A percentile compares a stretch with the other conserved stretches of the same genome.
Conservation (phyloP, 805 yeast genomes). For the Candida sithepensis region DNA sequence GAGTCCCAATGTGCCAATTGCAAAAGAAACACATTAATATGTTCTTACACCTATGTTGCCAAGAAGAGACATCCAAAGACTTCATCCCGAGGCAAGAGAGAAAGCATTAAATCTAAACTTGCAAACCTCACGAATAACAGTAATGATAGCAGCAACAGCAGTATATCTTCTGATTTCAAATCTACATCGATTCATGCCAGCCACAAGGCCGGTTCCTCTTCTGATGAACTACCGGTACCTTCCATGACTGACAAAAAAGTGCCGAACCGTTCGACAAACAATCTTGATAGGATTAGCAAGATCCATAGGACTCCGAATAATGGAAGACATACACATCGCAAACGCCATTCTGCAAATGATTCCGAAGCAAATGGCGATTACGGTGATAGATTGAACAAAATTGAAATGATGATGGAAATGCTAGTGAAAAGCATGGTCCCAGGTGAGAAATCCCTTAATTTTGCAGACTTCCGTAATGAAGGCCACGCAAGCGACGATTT, state of each 20-base stretch:
- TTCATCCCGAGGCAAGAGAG: constrained; percentile 2
- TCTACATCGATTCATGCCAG: too few relatives aligned
- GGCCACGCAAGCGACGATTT: not conserved
- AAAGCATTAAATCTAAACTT: not conserved
- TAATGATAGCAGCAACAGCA: too few relatives aligned
- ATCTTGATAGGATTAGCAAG: not conserved
- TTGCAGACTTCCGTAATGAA: not conserved
- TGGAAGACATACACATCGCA: too few relatives aligned
- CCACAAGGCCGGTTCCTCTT: too few relatives aligned
- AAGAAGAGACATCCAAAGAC: constrained; percentile 19
- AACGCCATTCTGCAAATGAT: not conserved
- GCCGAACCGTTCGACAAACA: too few relatives aligned
- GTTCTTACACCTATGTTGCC: constrained; percentile 35
- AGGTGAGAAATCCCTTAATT: not conserved
- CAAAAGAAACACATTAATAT: constrained; percentile 28
- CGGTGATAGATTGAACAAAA: constrained; percentile 29
- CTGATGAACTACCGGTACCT: too few relatives aligned
- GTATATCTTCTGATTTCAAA: too few relatives aligned
- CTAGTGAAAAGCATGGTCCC: constrained; percentile 23
- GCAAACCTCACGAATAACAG: not conserved
- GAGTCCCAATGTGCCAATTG: constrained; percentile 41
- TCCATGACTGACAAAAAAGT: too few relatives aligned
- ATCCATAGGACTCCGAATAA: not conserved
- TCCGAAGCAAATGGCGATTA: not conserved
- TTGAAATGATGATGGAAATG: constrained; percentile 32